phyloP scores from a whole-genome alignment of 805 yeast genomes.

The Ogataea ramenticola region DNA sequence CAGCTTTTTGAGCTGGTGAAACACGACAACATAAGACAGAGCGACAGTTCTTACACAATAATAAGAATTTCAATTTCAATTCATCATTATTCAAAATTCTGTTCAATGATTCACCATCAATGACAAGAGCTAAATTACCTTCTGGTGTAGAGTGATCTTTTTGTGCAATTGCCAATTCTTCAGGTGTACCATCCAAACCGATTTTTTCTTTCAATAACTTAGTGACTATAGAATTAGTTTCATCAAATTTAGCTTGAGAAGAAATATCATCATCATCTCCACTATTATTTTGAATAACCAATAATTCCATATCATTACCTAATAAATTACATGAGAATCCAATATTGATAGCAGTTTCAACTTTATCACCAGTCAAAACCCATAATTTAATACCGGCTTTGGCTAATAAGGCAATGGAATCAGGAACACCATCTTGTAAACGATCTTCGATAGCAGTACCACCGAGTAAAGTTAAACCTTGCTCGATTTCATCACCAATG shows the following conservation, averaged over 20 bases:
- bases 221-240: constrained; percentile 30
- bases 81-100: constrained; percentile 39
- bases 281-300: constrained; percentile 56
- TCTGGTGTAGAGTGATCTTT: constrained; percentile 60
- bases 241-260: constrained; percentile 19
- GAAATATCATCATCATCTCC: constrained; percentile 41
- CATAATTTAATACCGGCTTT: constrained; percentile 78
- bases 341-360: constrained; percentile 84
- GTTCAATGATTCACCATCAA: constrained; percentile 72
- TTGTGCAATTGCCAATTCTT: constrained; percentile 49
- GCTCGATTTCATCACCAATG: constrained; percentile 68
- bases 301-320: constrained; percentile 67
- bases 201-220: constrained; percentile 51
- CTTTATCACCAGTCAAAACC: constrained; percentile 85
- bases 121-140: constrained; percentile 60
- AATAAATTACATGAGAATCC: constrained; percentile 79
- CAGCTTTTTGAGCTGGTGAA: constrained; percentile 82
- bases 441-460: constrained; percentile 87
- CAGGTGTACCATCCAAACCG: constrained; percentile 48
- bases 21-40: constrained; percentile 85
- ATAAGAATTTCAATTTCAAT: constrained; percentile 47
- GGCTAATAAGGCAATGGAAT: constrained; percentile 60
- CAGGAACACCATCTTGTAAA: constrained; percentile 82
- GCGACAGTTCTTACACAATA: constrained; percentile 71
- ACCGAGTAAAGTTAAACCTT: constrained; percentile 58